Percentiles rank a stretch among this genome's conserved stretches.
These are phyloP conservation scores for Coprinopsis strossmayeri DNA, from an alignment of 768 basidiomycete species.

Conservation along the genomic window DNA sequence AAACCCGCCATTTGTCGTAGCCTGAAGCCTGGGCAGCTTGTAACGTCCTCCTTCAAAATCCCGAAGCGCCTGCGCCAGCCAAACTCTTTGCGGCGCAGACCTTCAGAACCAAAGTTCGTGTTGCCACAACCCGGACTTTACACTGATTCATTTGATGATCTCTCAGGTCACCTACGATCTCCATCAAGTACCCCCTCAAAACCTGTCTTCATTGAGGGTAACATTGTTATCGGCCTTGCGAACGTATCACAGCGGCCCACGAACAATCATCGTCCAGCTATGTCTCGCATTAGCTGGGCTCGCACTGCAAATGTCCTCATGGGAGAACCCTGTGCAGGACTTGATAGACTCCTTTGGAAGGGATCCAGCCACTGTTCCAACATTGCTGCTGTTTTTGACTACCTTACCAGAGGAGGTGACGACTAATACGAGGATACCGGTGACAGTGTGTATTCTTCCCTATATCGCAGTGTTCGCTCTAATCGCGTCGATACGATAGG, in stretches of 20 bases:
- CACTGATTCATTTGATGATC: constrained; percentile 26
- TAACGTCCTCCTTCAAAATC: constrained; percentile 80
- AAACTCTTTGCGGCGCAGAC: constrained; percentile 97
- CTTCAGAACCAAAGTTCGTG: constrained; percentile 82
- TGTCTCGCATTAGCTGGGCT: constrained; percentile 88
- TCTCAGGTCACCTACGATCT: constrained; percentile 92
- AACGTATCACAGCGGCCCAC: constrained; percentile 67
- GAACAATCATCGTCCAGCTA: constrained; percentile 81
- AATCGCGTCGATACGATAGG: too few species aligned
- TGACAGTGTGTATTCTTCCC: constrained; percentile 73
- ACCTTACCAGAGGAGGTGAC: constrained; percentile 86
- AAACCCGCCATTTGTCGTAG: constrained; percentile 64
- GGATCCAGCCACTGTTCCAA: constrained; percentile 77
- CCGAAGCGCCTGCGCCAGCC: constrained; percentile 70
- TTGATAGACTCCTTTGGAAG: constrained; percentile 84
- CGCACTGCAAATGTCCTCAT: constrained; percentile 81
- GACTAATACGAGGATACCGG: constrained; percentile 79
- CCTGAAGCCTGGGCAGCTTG: constrained; percentile 95
- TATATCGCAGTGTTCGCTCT: too few species aligned
- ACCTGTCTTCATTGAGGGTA: constrained; percentile 77
- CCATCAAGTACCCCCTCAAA: constrained; percentile 69
- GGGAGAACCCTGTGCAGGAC: constrained; percentile 73
- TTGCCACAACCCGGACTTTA: constrained; percentile 8
- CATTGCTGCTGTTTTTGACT: constrained; percentile 83
- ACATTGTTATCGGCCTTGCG: constrained; percentile 77